A percentile compares a stretch with the other conserved stretches of the same genome.
phyloP scores from a whole-genome alignment of 176 grass and related monocot genomes.

The Microstegium vimineum region DNA sequence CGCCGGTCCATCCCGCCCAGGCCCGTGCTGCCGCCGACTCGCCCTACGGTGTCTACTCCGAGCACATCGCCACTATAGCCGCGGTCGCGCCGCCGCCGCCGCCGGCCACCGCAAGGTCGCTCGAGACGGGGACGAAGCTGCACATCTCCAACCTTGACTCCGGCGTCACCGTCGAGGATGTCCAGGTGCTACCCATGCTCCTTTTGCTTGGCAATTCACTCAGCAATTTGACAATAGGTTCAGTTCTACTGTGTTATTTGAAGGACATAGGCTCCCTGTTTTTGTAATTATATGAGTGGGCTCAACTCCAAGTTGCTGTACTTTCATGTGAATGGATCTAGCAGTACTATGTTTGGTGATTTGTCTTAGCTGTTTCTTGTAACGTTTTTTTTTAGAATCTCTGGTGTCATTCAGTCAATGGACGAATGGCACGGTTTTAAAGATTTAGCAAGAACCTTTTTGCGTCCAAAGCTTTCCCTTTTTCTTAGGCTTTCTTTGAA shows the following conservation, averaged over 20 bases:
- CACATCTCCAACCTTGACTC: slow-evolving; percentile 48
- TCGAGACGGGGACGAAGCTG: slow-evolving; percentile 53
- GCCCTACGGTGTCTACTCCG: slow-evolving; percentile 52
- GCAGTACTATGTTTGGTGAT: background rate
- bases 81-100: background rate
- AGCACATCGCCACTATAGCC: slow-evolving; percentile 36
- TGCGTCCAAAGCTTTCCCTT: background rate
- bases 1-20: slow-evolving; percentile 20
- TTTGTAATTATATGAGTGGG: background rate
- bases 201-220: background rate
- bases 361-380: slow-evolving; percentile 6
- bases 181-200: slow-evolving; percentile 34
- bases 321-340: slow-evolving; percentile 1
- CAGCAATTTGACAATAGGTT: background rate
- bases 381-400: background rate
- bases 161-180: slow-evolving; percentile 48
- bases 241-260: background rate
- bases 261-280: background rate
- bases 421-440: background rate
- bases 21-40: background rate
- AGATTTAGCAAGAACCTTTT: background rate
- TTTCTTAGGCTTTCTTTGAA: background rate
- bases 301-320: background rate
- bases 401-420: background rate
- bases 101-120: background rate